Evolutionary conservation across 148 eudicot genomes (phyloP).

Genomic region (Agrostemma githago): DNA sequence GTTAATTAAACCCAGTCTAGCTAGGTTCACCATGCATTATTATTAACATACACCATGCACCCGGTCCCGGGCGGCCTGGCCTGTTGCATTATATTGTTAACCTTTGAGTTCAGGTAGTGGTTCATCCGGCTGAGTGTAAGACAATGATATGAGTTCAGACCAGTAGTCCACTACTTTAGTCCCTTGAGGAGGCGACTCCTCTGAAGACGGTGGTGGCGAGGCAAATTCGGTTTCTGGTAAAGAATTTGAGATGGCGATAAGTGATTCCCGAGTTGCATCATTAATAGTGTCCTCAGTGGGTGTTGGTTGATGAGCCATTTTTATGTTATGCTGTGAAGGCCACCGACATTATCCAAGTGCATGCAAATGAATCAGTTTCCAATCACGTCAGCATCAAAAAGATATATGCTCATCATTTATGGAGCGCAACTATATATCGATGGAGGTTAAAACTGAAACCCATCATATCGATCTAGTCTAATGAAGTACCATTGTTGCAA

Average conservation of each 20-base stretch:
- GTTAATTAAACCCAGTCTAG: conserved; percentile 4
- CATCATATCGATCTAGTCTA: too few species aligned
- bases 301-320: conserved; percentile 21
- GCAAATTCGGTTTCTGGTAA: conserved; percentile 12
- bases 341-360: too few species aligned
- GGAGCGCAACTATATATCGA: too few species aligned
- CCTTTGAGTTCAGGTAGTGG: conserved; percentile 19
- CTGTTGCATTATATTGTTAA: background rate
- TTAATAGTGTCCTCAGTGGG: conserved; percentile 14
- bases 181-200: conserved; percentile 11
- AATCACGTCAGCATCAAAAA: too few species aligned
- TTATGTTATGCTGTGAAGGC: too few species aligned
- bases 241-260: conserved; percentile 24
- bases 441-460: too few species aligned
- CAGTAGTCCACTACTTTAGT: conserved; percentile 15
- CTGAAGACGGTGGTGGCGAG: conserved; percentile 7
- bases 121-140: conserved; percentile 26
- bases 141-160: conserved; percentile 28
- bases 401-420: too few species aligned
- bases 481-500: too few species aligned
- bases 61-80: too few species aligned
- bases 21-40: background rate
- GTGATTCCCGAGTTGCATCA: conserved; percentile 25
- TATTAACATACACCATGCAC: background rate
- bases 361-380: too few species aligned